These are phyloP conservation scores for Isabelozyma gotoi DNA, from an alignment of 805 yeast species.

Conservation along the genomic window DNA sequence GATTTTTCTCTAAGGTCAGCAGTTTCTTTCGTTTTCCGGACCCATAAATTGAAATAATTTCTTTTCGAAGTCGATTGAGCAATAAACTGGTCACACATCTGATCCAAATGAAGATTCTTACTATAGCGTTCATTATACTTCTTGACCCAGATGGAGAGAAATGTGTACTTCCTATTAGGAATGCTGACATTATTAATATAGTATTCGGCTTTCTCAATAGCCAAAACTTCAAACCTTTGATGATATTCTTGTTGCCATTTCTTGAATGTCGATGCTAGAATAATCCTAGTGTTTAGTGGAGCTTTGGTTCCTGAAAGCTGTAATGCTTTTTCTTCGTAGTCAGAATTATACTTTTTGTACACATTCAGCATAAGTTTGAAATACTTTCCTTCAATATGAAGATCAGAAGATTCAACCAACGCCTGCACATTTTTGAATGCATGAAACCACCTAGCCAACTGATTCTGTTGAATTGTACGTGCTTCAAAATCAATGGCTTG, in stretches of 20 bases:
- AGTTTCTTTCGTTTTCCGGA: neutral
- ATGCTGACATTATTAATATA: constrained; percentile 14
- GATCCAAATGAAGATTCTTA: constrained; percentile 7
- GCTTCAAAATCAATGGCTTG: constrained; percentile 4
- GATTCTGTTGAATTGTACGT: neutral
- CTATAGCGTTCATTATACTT: constrained; percentile 13
- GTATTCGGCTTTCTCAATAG: constrained; percentile 12
- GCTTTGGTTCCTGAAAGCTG: neutral
- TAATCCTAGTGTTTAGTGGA: constrained; percentile 1
- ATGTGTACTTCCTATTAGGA: constrained; percentile 10
- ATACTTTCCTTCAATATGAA: constrained; percentile 18
- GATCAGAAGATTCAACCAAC: constrained; percentile 13
- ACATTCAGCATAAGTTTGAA: constrained; percentile 9
- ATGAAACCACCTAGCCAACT: constrained; percentile 5
- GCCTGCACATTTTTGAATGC: constrained; percentile 3
- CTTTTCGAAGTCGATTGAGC: constrained; percentile 2
- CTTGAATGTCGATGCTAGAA: constrained; percentile 2
- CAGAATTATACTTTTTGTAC: constrained; percentile 1
- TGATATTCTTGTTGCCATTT: constrained; percentile 25
- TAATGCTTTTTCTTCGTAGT: constrained; percentile 1
- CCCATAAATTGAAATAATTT: constrained; percentile 14
- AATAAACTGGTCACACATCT: constrained; percentile 5
- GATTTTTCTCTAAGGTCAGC: constrained; percentile 10
- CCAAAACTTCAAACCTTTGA: constrained; percentile 16
- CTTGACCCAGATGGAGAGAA: constrained; percentile 20